A percentile compares a stretch with the other conserved stretches of the same genome.
Conservation (phyloP, 805 yeast species). For the Brettanomyces bruxellensis region DNA sequence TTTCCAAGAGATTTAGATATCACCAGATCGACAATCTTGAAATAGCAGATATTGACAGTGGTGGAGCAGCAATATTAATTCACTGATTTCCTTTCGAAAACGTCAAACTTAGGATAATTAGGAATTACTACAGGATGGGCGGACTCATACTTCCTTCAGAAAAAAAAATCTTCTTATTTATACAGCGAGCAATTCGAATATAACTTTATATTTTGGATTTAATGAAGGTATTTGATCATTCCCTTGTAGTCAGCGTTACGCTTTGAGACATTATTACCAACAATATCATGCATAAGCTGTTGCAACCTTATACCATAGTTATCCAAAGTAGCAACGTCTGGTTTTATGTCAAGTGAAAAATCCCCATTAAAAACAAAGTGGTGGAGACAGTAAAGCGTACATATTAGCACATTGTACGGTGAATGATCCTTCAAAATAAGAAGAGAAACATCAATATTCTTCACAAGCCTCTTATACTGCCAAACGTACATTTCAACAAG, state of each 20-base stretch:
- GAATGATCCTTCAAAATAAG: conserved; percentile 11
- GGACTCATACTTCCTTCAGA: too few relatives aligned
- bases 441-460: conserved; percentile 15
- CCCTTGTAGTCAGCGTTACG: conserved; percentile 6
- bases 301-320: conserved; percentile 21
- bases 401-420: conserved; percentile 19
- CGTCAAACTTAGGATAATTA: too few relatives aligned
- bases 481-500: conserved; percentile 25
- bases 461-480: conserved; percentile 17
- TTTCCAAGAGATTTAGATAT: conserved; percentile 72
- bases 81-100: conserved; percentile 15
- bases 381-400: conserved; percentile 21
- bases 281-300: conserved; percentile 20
- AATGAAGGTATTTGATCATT: conserved; percentile 1
- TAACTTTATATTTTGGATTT: neutral
- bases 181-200: too few relatives aligned
- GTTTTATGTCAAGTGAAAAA: conserved; percentile 15
- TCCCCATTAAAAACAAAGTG: conserved; percentile 14
- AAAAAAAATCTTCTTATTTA: too few relatives aligned
- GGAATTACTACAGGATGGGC: too few relatives aligned
- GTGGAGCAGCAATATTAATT: conserved; percentile 66
- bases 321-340: conserved; percentile 13
- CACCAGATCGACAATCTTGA: conserved; percentile 54
- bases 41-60: conserved; percentile 67
- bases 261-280: conserved; percentile 5